phyloP scores from a whole-genome alignment of 2,329 filamentous ascomycete genomes.

The Proliferodiscus dingleyae region DNA sequence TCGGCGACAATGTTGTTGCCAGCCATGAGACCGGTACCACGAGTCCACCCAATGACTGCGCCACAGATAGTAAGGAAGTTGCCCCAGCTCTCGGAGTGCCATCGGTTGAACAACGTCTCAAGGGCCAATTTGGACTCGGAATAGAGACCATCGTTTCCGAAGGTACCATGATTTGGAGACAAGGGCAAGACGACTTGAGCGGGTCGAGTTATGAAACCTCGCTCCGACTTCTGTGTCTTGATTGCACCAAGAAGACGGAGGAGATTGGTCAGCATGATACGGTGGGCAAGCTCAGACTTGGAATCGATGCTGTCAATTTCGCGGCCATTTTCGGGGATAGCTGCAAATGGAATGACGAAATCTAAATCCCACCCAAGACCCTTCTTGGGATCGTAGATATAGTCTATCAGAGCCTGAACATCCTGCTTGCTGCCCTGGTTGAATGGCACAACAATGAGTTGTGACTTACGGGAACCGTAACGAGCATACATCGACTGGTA shows the following conservation, averaged over 20 bases:
- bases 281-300: slow-evolving; percentile 94
- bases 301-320: slow-evolving; percentile 97
- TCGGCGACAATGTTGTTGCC: slow-evolving; percentile 97
- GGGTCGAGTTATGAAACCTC: slow-evolving; percentile 89
- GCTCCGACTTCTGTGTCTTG: slow-evolving; percentile 83
- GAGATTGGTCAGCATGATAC: slow-evolving; percentile 98
- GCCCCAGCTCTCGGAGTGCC: slow-evolving; percentile 96
- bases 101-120: slow-evolving; percentile 96
- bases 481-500: slow-evolving; percentile 98
- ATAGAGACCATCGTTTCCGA: slow-evolving; percentile 96
- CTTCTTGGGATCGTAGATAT: slow-evolving; percentile 95
- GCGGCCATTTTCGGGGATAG: slow-evolving; percentile 94
- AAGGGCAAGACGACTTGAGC: slow-evolving; percentile 94
- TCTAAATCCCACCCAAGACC: slow-evolving; percentile 98
- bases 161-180: slow-evolving; percentile 97
- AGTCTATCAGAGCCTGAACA: slow-evolving; percentile 86
- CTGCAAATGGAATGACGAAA: slow-evolving; percentile 91
- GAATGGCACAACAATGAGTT: slow-evolving; percentile 97
- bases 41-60: slow-evolving; percentile 98
- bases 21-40: slow-evolving; percentile 95
- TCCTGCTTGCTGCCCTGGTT: slow-evolving; percentile 99
- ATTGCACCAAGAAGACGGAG: slow-evolving; percentile 84
- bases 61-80: slow-evolving; percentile 98
- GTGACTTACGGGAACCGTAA: slow-evolving; percentile 87
- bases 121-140: slow-evolving; percentile 96